phyloP scores from a whole-genome alignment of 73 alveolate genomes.

The Strombidium stylifer region DNA sequence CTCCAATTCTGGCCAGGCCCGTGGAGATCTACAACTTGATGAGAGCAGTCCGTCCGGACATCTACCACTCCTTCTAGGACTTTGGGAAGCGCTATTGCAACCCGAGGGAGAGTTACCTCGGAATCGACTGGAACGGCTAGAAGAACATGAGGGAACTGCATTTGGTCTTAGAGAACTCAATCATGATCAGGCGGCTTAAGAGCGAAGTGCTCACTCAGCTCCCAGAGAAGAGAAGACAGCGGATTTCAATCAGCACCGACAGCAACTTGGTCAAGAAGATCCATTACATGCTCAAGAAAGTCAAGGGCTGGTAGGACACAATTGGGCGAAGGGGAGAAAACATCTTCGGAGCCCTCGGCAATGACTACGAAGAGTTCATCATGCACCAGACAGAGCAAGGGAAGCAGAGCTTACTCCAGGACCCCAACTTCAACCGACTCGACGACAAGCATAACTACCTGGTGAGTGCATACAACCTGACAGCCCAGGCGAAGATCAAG shows the following conservation, averaged over 20 bases:
- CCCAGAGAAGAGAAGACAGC: constrained; percentile 89
- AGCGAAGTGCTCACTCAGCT: constrained; percentile 78
- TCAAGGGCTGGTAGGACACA: constrained; percentile 72
- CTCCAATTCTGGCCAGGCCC: constrained; percentile 96
- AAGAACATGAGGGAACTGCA: constrained; percentile 78
- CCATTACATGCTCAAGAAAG: constrained; percentile 22
- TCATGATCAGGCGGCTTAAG: constrained; percentile 84
- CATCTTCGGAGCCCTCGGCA: constrained; percentile 84
- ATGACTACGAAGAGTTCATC: constrained; percentile 31
- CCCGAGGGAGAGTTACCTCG: constrained; percentile 73
- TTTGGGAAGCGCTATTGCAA: constrained; percentile 90
- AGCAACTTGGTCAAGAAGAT: constrained; percentile 61
- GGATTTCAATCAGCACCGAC: constrained; percentile 69
- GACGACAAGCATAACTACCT: constrained; percentile 29
- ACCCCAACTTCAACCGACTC: constrained; percentile 19
- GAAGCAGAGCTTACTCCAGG: constrained; percentile 1
- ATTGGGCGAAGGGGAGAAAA: constrained; percentile 78
- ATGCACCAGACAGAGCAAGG: constrained; percentile 25
- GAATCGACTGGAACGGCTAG: constrained; percentile 92
- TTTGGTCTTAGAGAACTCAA: constrained; percentile 71
- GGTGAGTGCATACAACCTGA: constrained; percentile 60
- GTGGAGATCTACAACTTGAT: constrained; percentile 83
- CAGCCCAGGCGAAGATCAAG: constrained; percentile 81
- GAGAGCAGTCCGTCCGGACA: constrained; percentile 89
- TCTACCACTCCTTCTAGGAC: constrained; percentile 78